Percentiles rank a stretch among this genome's conserved stretches.
phyloP scores from a whole-genome alignment of 2,329 filamentous ascomycete species.

The Diaporthe eres region DNA sequence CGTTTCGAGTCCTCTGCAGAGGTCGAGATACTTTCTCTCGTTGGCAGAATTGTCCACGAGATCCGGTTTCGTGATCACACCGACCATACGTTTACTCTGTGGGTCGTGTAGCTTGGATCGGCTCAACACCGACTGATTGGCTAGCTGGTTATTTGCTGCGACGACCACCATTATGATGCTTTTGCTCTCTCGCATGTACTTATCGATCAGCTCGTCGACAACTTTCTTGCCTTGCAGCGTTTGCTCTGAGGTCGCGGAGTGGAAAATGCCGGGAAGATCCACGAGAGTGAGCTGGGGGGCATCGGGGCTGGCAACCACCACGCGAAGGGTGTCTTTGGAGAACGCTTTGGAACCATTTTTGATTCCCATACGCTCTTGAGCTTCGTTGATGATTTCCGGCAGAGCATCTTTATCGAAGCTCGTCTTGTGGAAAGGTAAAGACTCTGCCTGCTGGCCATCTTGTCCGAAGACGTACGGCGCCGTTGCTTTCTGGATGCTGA shows the following conservation, averaged over 20 bases:
- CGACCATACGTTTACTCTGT: conserved; percentile 62
- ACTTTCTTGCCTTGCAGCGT: conserved; percentile 49
- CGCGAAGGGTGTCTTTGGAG: conserved; percentile 60
- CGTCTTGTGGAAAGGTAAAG: conserved; percentile 41
- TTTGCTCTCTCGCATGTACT: conserved; percentile 70
- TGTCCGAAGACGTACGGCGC: no score
- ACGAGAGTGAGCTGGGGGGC: conserved; percentile 65
- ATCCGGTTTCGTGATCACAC: conserved; percentile 72
- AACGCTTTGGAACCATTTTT: conserved; percentile 51
- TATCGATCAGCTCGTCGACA: conserved; percentile 56
- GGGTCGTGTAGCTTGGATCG: conserved; percentile 60
- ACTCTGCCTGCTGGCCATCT: background rate
- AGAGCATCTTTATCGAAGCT: conserved; percentile 54
- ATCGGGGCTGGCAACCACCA: conserved; percentile 61
- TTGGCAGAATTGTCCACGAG: conserved; percentile 55
- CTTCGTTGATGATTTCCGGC: conserved; percentile 63
- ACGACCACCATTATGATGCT: conserved; percentile 72
- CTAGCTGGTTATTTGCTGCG: conserved; percentile 63
- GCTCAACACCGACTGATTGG: conserved; percentile 65
- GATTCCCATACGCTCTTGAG: conserved; percentile 65
- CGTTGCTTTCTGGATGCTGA: conserved; percentile 57
- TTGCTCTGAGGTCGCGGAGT: conserved; percentile 51
- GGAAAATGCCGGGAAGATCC: conserved; percentile 66
- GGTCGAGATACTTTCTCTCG: conserved; percentile 55
- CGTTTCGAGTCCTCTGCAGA: conserved; percentile 51